Evolutionary conservation across 371 early-diverging fungal genomes (phyloP), one percentile per base, ranked within the genome.

Genomic region (Mortierella sp.): DNA sequence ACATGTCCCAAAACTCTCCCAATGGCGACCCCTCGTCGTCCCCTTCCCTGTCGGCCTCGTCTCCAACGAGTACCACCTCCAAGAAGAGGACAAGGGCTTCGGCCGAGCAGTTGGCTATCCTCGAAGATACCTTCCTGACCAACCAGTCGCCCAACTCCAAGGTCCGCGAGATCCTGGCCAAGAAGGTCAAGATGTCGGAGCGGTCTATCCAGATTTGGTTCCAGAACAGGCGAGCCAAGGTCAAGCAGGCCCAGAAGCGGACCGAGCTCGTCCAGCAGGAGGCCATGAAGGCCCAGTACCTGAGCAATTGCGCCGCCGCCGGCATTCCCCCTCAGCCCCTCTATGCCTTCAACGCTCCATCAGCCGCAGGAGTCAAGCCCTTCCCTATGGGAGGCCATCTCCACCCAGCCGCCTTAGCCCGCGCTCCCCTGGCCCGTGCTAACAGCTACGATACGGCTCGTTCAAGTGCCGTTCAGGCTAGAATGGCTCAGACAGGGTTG

Each of bases 201-300:
- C 90, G 96, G 80, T 93, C 96, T 22, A 97, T 99, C 73, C 98
- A 99, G 85, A 97, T 99, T 76, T 99, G 99, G 99, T 99, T 99
- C 90, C 99, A 99, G 86, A 99, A 99, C 91, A 91, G 97, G 80
- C 91, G 99, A 63, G 98, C 98, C 55, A 98, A 97, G 87, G 94
- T 93, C 34, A 97, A 97, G 88, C 93, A 89, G 85, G 85, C 89
- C 52, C 90, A 90, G 68, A 87, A 88, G 69, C 74, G 90, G 50
- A 86, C 89, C 14, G 73, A 89, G 52, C 85, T 90, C 64, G 87
- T 88, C 11, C 89, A 91, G 71, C 88, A 92, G 73, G 90, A 90
- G 73, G 89, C 88, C 64, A 73, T 84, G 81, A 77, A 75, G 67
- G 76, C 79, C 50, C 85, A 79, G 71, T 85, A 79, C 52, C 67